Evolutionary conservation across 2,329 filamentous ascomycete species (phyloP), one percentile per base, ranked within the genome.

Genomic region (Stemphylium lycopersici): DNA sequence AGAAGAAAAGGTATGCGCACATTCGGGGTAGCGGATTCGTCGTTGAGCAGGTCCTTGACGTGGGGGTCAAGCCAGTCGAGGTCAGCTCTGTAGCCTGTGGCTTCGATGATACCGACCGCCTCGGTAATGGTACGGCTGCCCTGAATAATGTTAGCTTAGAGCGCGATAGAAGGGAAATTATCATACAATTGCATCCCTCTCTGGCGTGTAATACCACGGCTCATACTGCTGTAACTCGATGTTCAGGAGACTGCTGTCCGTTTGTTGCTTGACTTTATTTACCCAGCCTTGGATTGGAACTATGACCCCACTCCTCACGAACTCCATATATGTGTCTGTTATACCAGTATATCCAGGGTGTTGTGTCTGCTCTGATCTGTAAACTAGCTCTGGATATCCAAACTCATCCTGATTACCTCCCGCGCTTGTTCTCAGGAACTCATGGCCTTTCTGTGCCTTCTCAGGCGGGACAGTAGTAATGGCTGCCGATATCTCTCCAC

Each of bases 291-390:
- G 62, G 0, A 76, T 52, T 4, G 76, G 76, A 5, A 78, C 62
- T 32, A 80, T 78, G 5, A 75, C 22, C 0, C 86, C 85, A 0
- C 84, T 85, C 29, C 90, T 83, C 12, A 92, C 88, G 65, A 91
- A 91, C 47, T 91, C 88, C 24, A 83, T 74, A 66, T 96, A 95
- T 55, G 83, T 83, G 59, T 91, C 87, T 45, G 87, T 89, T 48
- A 91, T 83, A 7, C 86, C 86, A 5, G 92, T 77, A 67, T 86
- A 90, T 0, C 87, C 83, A 0, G 86, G 87, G n/a, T 81, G 74
- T 2, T 78, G 70, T 3, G 77, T 74, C 16, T 81, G 72, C 0
- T 71, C 48, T 66, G 76, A n/a, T 77, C 71, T 26, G 72, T 69
- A 16, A 66, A 73, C 5, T 76, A 83, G 68, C 31, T 67, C 65